phyloP scores from a whole-genome alignment of 169 alveolate species.

The Eimeria praecox region DNA sequence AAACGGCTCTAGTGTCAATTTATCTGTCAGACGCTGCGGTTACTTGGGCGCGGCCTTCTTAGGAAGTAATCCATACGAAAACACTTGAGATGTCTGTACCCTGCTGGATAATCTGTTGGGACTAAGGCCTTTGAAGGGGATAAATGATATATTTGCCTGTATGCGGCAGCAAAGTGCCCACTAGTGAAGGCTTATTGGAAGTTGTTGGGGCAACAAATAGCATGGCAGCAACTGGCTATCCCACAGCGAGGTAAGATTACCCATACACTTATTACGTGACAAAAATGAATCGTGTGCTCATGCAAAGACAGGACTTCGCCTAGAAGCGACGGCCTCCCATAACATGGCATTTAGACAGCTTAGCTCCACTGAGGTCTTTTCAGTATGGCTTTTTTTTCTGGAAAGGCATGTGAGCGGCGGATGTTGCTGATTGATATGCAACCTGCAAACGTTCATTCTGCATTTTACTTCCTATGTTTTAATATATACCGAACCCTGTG shows the following conservation, averaged over 20 bases:
- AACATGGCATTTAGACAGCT: background rate
- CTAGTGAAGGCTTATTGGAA: too few species aligned
- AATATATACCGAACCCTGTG: background rate
- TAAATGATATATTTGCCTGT: too few species aligned
- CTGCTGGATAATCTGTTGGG: too few species aligned
- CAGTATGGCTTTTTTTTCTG: background rate
- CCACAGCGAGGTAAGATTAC: background rate
- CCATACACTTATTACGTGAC: background rate
- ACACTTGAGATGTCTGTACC: too few species aligned
- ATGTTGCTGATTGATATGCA: background rate
- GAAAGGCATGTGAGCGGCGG: background rate
- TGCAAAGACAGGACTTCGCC: background rate
- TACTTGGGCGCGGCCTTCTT: too few species aligned
- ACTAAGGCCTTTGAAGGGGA: too few species aligned
- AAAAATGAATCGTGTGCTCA: background rate
- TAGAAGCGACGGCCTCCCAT: background rate
- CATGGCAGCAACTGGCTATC: too few species aligned
- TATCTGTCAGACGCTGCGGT: too few species aligned
- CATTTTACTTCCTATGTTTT: background rate
- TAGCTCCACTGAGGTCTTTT: background rate
- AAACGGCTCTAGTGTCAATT: too few species aligned
- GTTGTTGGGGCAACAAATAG: too few species aligned
- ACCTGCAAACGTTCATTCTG: background rate
- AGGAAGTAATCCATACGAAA: too few species aligned
- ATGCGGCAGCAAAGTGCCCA: too few species aligned